Base-by-base conservation (phyloP, 1,139 yeast genomes). In the Geotrichum bryndzae region DNA sequence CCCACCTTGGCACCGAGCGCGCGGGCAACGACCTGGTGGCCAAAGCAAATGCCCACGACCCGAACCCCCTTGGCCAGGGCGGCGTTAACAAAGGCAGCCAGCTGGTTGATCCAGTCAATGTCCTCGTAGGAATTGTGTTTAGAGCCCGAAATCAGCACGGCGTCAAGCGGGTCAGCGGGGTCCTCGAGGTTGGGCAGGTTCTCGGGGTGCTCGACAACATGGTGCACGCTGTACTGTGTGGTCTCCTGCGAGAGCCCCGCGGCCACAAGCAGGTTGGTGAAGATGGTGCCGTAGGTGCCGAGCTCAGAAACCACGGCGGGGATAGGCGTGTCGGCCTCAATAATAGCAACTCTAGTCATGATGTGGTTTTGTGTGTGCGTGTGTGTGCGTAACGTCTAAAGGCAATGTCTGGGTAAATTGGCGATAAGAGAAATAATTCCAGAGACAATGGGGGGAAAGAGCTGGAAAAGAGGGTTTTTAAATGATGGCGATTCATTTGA, bases 1-100 rank as follows among this genome's bases (percentile, higher is more conserved):
- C 77, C 84, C 3, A 87, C 87, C 57, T 75, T 74, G 51, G 84
- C 80, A 1, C 90, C 94, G 56, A 89, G 74, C 6, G 87, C 84
- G 63, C 86, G 79, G 1, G 85, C 87, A 33, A 89, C 73, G 23
- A 90, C 78, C 71, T 91, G 97, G 72, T 90, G 97, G 2, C 97
- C 97, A 72, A 89, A 90, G 72, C 97, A 91, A 51, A 90, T 78
- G 0, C 95, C 76, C 7, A 74, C 64, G 1, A 73, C 65, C 41
- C 73, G 70, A 45, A 84, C 64, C 15, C 64, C 62, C 8, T 61
- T 59, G 22, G 56, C 68, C 22, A 71, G 54, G 15, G 69, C 68
- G 46, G 57, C 35, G 52, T 60, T 63, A 38, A 69, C 66, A 68
- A 79, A 87, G 22, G 76, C 76, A 41, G 79, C 79, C 31, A 87